Evolutionary conservation across 805 yeast species (phyloP), one percentile per base, ranked within the genome.

Genomic region (Metschnikowia kofuensis): DNA sequence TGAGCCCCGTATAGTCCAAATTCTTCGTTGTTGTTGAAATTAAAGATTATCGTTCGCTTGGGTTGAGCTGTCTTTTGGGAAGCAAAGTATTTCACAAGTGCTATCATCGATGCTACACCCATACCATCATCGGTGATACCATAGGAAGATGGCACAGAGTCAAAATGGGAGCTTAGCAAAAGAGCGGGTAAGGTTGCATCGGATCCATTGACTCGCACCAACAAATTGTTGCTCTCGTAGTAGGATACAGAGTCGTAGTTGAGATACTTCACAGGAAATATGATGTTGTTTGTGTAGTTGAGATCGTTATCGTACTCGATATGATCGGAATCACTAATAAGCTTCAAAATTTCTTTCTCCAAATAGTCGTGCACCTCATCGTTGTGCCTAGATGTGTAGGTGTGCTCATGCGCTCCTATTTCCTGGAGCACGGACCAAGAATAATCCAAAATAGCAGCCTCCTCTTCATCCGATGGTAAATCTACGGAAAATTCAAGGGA

Each of bases 61-160:
- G 96, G 96, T 53, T 78, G 84, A 1, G 66, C 55, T 0, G 73
- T 64, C 9, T 50, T 40, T 6, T 55, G 50, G 6, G 48, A 29
- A 15, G 66, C 48, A 55, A 71, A 79, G 57, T 80, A 67, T 37
- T 81, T 75, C 50, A 90, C 67, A 2, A 87, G 70, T 1, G 90
- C 95, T 42, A 90, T 68, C 75, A 90, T 70, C 9, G 94, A 77
- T 1, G 90, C 96, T 51, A 89, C 75, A 8, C 97, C 97, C 71
- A 84, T 83, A 1, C 97, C 97, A 61, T 89, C 96, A 64, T 91
- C 97, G 2, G 97, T 91, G 1, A 94, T 82, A 30, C 97, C 97
- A 57, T 72, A 82, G 5, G 89, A 83, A 2, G 95, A 81, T 16
- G 96, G 95, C 7, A 90, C 97, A 7, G 92, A 82, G 68, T 90